phyloP scores from a whole-genome alignment of 352 stramenopile genomes.

The Phytophthora brassicae region DNA sequence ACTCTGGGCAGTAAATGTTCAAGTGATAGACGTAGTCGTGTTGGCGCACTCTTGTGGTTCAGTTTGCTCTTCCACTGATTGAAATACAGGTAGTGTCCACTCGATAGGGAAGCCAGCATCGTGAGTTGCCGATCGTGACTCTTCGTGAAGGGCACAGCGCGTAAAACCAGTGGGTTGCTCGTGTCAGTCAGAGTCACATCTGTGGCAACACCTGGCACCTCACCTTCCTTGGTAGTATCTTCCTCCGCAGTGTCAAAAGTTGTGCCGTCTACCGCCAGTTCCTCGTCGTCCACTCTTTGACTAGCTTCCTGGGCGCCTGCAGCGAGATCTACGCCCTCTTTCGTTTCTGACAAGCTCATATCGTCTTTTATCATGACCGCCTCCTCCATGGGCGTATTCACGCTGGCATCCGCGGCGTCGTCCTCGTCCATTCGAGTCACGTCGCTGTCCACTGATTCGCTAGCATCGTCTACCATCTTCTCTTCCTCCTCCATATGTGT shows the following conservation, averaged over 20 bases:
- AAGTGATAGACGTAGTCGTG: slow-evolving; percentile 44
- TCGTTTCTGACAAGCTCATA: not conserved
- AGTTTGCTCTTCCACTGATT: slow-evolving; percentile 52
- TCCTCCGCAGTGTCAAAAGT: not conserved
- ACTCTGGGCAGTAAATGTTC: slow-evolving; percentile 53
- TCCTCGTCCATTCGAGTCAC: slow-evolving; percentile 2
- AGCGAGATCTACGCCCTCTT: not conserved
- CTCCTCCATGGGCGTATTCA: not conserved
- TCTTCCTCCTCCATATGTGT: slow-evolving; percentile 6
- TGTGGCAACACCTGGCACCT: not conserved
- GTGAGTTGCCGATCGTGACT: slow-evolving; percentile 45
- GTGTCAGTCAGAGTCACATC: not conserved
- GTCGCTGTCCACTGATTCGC: not conserved
- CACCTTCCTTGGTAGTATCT: not conserved
- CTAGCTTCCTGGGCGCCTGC: not conserved
- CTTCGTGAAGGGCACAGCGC: slow-evolving; percentile 22
- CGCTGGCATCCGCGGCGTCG: not conserved
- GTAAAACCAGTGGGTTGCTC: slow-evolving; percentile 32
- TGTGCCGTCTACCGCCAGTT: not conserved
- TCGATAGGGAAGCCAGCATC: slow-evolving; percentile 15
- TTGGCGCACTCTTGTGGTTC: slow-evolving; percentile 31
- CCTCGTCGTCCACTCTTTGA: not conserved
- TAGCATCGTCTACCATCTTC: not conserved
- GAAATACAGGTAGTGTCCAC: slow-evolving; percentile 37
- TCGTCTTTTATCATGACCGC: not conserved